Conservation (phyloP, 495 filamentous ascomycete genomes). For the Penicillium subrubescens region DNA sequence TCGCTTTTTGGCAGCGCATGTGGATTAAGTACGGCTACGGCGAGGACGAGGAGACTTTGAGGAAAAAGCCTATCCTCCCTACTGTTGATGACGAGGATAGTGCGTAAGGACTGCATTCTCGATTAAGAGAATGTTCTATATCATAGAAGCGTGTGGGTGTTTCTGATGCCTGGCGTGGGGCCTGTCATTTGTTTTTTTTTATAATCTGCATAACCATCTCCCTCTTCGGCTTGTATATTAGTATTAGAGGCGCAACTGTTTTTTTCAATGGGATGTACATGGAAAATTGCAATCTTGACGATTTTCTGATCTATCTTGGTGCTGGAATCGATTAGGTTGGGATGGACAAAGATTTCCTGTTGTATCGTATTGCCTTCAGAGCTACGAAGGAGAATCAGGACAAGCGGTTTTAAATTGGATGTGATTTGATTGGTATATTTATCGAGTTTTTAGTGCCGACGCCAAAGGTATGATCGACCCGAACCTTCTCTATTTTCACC, state of each 20-base stretch:
- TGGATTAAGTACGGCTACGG: slow-evolving; percentile 52
- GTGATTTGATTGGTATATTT: not conserved
- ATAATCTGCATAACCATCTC: slow-evolving; percentile 29
- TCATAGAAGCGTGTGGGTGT: slow-evolving; percentile 25
- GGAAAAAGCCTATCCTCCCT: slow-evolving; percentile 43
- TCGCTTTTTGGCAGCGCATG: slow-evolving; percentile 46
- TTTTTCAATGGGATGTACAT: slow-evolving; percentile 23
- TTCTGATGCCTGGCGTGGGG: slow-evolving; percentile 20
- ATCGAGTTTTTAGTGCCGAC: not conserved
- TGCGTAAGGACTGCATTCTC: slow-evolving; percentile 21
- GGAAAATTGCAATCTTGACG: slow-evolving; percentile 12
- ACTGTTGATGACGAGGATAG: slow-evolving; percentile 43
- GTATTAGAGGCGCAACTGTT: slow-evolving; percentile 30
- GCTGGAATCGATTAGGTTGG: not conserved
- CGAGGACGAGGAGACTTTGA: slow-evolving; percentile 46
- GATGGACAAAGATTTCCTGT: not conserved
- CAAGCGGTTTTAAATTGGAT: slow-evolving; percentile 1
- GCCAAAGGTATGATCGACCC: not conserved
- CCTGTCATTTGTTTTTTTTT: slow-evolving; percentile 12
- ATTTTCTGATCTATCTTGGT: not conserved
- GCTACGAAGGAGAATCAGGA: not conserved
- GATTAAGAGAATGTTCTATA: slow-evolving; percentile 8
- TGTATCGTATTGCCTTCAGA: not conserved
- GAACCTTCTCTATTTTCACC: not conserved
- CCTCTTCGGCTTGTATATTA: slow-evolving; percentile 35